Conservation (phyloP, 441 rosid species). For the Pelargonium fulgidum region DNA sequence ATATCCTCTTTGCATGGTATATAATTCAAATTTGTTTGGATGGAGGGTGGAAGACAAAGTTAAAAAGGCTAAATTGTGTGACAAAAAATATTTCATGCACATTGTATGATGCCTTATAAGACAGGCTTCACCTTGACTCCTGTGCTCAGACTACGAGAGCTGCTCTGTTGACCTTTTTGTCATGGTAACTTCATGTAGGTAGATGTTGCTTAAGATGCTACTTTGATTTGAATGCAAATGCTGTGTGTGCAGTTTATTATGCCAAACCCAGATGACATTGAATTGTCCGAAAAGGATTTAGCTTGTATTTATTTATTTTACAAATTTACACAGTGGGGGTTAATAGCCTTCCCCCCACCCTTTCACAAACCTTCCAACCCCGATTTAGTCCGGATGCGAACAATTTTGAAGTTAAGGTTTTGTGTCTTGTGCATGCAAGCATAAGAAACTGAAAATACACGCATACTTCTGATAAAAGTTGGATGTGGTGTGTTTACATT, state of each 20-base stretch:
- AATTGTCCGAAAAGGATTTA: neutral
- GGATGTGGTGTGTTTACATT: slow-evolving; percentile 1
- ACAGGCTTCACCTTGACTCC: neutral
- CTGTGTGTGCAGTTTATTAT: neutral
- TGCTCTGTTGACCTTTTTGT: neutral
- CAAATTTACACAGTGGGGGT: no score
- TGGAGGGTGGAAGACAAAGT: neutral
- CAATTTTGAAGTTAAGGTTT: no score
- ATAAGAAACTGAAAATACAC: no score
- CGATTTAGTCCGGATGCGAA: no score
- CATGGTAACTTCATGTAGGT: neutral
- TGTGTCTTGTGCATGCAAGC: no score
- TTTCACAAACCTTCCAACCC: no score
- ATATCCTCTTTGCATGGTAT: neutral
- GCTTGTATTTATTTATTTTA: no score
- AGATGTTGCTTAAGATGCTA: neutral
- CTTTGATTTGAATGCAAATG: neutral
- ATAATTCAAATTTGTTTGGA: neutral
- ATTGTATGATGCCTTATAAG: neutral
- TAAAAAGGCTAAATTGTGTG: neutral
- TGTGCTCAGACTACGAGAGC: no score
- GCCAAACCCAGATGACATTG: neutral
- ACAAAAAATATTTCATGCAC: neutral
- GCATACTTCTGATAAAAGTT: neutral
- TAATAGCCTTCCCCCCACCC: no score